phyloP scores from a whole-genome alignment of 805 yeast genomes.

The Hemisphaericaspora nanyangensis region DNA sequence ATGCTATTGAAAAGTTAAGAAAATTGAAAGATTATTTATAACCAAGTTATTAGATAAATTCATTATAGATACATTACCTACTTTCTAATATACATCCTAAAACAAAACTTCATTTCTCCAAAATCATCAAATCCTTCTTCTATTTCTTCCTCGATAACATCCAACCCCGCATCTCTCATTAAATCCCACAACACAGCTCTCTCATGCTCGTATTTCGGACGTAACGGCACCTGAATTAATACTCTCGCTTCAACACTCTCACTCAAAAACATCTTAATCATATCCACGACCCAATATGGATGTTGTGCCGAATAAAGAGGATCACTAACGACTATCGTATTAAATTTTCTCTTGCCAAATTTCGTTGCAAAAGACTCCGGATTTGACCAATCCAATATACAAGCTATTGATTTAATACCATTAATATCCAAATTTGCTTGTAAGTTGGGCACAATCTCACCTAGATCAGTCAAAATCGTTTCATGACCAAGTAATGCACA shows the following conservation, averaged over 20 bases:
- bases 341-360: constrained; percentile 34
- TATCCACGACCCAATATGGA: constrained; percentile 66
- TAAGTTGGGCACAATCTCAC: constrained; percentile 71
- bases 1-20: constrained; percentile 74
- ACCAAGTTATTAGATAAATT: neutral
- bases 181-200: constrained; percentile 58
- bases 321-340: constrained; percentile 73
- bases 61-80: too few species aligned
- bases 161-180: constrained; percentile 33
- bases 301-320: constrained; percentile 85
- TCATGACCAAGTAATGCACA: constrained; percentile 50
- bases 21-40: constrained; percentile 60
- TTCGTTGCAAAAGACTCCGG: constrained; percentile 41
- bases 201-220: constrained; percentile 63
- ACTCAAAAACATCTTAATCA: constrained; percentile 49
- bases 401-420: constrained; percentile 29
- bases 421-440: constrained; percentile 56
- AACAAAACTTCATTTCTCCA: constrained; percentile 63
- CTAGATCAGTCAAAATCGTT: constrained; percentile 68
- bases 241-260: constrained; percentile 38
- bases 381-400: constrained; percentile 74
- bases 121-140: constrained; percentile 83
- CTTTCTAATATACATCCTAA: constrained; percentile 28
- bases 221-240: constrained; percentile 70
- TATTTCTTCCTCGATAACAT: constrained; percentile 31